phyloP scores from a whole-genome alignment of 306 rosid genomes.

The Rosa rugosa region DNA sequence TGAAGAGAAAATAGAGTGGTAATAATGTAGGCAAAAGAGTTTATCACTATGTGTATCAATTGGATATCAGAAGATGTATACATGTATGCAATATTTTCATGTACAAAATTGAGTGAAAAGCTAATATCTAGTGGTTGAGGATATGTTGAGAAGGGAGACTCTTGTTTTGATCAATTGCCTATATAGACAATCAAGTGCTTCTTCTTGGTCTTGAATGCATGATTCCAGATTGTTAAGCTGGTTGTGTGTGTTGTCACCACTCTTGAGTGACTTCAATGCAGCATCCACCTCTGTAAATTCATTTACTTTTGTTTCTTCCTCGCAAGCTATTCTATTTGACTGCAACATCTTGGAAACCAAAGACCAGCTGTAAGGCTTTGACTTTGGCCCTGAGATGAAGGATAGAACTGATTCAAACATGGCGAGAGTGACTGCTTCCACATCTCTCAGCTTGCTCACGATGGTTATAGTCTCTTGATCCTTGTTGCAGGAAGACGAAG shows the following conservation, averaged over 20 bases:
- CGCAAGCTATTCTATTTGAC: neutral
- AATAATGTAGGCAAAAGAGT: neutral
- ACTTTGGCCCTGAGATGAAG: conserved; percentile 21
- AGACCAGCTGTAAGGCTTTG: conserved; percentile 18
- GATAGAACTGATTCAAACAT: conserved; percentile 32
- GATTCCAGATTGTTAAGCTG: conserved; percentile 20
- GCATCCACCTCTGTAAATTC: neutral
- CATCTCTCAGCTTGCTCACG: neutral
- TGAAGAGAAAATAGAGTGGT: neutral
- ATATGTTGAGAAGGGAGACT: conserved; percentile 41
- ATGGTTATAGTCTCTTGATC: neutral
- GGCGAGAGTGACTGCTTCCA: conserved; percentile 20
- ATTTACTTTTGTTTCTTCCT: neutral
- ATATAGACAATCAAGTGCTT: conserved; percentile 20
- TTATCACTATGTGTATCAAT: neutral
- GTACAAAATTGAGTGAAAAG: neutral
- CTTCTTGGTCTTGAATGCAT: conserved; percentile 33
- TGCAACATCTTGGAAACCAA: conserved; percentile 15
- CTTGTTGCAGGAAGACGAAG: neutral
- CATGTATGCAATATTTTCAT: neutral
- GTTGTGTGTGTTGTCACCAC: conserved; percentile 19
- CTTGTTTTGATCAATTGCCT: conserved; percentile 36
- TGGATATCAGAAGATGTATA: neutral
- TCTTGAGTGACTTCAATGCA: neutral
- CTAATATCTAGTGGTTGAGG: conserved; percentile 22